Conservation (phyloP, 805 yeast species). For the Wickerhamiella kurtzmanii region DNA sequence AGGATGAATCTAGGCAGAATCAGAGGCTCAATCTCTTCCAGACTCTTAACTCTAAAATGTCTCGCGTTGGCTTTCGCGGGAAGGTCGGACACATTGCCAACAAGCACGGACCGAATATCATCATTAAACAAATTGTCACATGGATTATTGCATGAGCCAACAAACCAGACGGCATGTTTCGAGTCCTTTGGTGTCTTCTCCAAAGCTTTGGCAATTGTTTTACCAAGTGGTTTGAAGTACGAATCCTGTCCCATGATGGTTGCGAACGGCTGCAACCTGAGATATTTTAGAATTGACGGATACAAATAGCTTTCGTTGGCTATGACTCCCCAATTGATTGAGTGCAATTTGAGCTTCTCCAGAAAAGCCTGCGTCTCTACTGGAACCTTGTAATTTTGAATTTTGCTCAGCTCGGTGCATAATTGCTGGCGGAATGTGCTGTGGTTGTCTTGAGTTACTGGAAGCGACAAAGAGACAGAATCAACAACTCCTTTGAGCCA, state of each 20-base stretch:
- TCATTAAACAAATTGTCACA: slow-evolving; percentile 13
- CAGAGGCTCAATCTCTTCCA: slow-evolving; percentile 2
- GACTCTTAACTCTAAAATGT: slow-evolving; percentile 1
- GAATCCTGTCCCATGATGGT: slow-evolving; percentile 6
- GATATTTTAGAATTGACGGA: slow-evolving; percentile 11
- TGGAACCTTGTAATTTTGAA: slow-evolving; percentile 13
- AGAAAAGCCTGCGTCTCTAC: slow-evolving; percentile 9
- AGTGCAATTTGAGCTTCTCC: slow-evolving; percentile 4
- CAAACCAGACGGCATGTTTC: slow-evolving; percentile 16
- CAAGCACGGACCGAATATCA: slow-evolving; percentile 9
- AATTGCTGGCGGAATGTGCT: slow-evolving; percentile 4
- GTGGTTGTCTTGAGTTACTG: not conserved
- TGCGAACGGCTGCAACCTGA: slow-evolving; percentile 8
- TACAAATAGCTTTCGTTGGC: slow-evolving; percentile 20
- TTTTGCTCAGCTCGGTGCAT: slow-evolving; percentile 8
- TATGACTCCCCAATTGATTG: slow-evolving; percentile 21
- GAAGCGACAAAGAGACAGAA: slow-evolving; percentile 5
- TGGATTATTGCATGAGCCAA: slow-evolving; percentile 16
- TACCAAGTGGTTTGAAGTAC: slow-evolving; percentile 20
- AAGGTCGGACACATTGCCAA: not conserved
- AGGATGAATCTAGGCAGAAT: not conserved
- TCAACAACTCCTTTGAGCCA: slow-evolving; percentile 12
- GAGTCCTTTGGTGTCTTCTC: slow-evolving; percentile 10
- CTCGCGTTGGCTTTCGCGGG: not conserved
- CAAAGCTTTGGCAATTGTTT: slow-evolving; percentile 17